Percentiles rank a stretch among this genome's conserved stretches.
Evolutionary conservation across 2,329 filamentous ascomycete genomes (phyloP).

Genomic region (Zymoseptoria ardabiliae): DNA sequence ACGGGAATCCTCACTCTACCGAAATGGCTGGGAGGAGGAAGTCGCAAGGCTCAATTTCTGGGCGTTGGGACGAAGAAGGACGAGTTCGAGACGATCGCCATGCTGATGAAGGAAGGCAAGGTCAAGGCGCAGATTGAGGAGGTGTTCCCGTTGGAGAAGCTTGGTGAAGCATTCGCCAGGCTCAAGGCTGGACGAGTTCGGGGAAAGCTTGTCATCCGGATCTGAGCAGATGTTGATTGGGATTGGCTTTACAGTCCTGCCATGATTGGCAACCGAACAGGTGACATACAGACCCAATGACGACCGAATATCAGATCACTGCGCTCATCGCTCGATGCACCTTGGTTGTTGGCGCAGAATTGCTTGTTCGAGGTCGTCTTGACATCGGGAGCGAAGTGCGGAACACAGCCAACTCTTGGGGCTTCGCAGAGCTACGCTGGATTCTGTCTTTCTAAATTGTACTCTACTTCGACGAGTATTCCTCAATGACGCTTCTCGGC

Average conservation of each 20-base stretch:
- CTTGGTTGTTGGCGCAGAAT: too few species aligned
- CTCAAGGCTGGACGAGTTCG: slow-evolving; percentile 49
- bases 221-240: slow-evolving; percentile 1
- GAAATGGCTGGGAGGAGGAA: slow-evolving; percentile 44
- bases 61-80: slow-evolving; percentile 40
- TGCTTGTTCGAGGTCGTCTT: too few species aligned
- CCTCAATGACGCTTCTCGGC: slow-evolving; percentile 48
- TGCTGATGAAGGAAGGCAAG: slow-evolving; percentile 52
- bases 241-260: neutral
- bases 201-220: slow-evolving; percentile 51
- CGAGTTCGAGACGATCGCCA: slow-evolving; percentile 32
- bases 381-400: too few species aligned
- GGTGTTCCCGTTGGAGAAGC: slow-evolving; percentile 49
- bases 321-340: too few species aligned
- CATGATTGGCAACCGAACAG: too few species aligned
- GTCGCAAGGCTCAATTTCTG: slow-evolving; percentile 41
- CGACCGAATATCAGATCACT: too few species aligned
- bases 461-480: slow-evolving; percentile 30
- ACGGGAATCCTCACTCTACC: slow-evolving; percentile 36
- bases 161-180: slow-evolving; percentile 50
- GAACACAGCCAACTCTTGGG: too few species aligned
- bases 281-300: too few species aligned
- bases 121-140: slow-evolving; percentile 51
- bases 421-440: too few species aligned
- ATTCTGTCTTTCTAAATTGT: too few species aligned